Conservation (phyloP, 495 filamentous ascomycete species). For the Haplographium delicatum region DNA sequence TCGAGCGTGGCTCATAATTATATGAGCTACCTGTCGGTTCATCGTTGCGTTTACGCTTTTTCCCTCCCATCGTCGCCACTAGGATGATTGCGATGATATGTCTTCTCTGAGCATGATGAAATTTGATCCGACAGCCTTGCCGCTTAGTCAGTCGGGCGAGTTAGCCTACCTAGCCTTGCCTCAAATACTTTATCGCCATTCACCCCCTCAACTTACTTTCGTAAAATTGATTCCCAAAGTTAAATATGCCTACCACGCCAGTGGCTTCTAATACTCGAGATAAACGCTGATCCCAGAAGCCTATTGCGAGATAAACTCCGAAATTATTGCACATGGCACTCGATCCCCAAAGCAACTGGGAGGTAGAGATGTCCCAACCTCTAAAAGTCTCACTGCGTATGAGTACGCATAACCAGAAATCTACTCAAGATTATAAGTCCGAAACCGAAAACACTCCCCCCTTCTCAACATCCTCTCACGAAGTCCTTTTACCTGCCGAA, state of each 20-base stretch:
- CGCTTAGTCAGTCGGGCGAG: too few species aligned
- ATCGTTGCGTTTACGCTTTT: conserved; percentile 15
- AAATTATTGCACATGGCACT: too few species aligned
- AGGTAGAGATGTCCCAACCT: conserved; percentile 24
- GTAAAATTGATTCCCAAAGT: too few species aligned
- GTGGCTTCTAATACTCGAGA: too few species aligned
- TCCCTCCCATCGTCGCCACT: conserved; percentile 10
- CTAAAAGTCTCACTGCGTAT: conserved; percentile 8
- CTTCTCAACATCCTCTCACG: conserved; percentile 5
- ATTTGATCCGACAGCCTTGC: conserved; percentile 11
- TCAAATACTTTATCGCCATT: too few species aligned
- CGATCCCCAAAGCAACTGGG: conserved; percentile 23
- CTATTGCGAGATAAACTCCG: too few species aligned
- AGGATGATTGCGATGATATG: not conserved
- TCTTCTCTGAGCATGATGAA: not conserved
- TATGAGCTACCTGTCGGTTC: conserved; percentile 2
- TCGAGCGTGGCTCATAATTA: conserved; percentile 18
- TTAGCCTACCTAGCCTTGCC: too few species aligned
- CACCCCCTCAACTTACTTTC: too few species aligned
- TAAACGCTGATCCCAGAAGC: too few species aligned
- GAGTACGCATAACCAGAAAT: not conserved
- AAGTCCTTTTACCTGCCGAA: conserved; percentile 34
- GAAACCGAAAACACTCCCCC: not conserved
- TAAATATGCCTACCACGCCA: too few species aligned
- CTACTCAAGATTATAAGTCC: too few species aligned